Conservation (phyloP, 2,329 filamentous ascomycete species). For the Xylariaceae sp. region DNA sequence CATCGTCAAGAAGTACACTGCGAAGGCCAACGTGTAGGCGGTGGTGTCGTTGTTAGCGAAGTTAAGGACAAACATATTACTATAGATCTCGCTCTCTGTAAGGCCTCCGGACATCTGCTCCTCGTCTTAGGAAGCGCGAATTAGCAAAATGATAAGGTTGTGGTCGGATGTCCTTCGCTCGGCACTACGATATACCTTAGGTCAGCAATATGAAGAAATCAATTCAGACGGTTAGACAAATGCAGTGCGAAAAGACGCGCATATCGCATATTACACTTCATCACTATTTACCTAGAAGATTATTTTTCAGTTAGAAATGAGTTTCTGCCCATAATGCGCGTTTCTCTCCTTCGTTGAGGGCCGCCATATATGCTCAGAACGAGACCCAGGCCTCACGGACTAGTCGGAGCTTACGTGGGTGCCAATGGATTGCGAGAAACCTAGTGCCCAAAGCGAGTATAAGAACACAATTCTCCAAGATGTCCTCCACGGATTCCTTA, state of each 20-base stretch:
- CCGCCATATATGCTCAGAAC: constrained; percentile 41
- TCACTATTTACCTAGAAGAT: too few relatives aligned
- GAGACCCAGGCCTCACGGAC: constrained; percentile 35
- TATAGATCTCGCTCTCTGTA: constrained; percentile 51
- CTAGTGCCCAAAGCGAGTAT: constrained; percentile 39
- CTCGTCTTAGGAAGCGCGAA: constrained; percentile 37
- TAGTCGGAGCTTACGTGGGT: constrained; percentile 26
- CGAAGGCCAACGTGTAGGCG: constrained; percentile 52
- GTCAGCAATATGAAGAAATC: neutral
- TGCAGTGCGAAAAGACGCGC: too few relatives aligned
- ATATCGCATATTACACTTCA: too few relatives aligned
- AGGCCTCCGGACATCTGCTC: constrained; percentile 36
- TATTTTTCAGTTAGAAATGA: too few relatives aligned
- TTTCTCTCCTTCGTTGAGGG: constrained; percentile 42
- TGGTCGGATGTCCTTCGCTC: constrained; percentile 7
- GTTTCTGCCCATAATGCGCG: constrained; percentile 26
- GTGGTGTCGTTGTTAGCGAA: constrained; percentile 59
- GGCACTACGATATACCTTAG: neutral
- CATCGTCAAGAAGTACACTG: constrained; percentile 51
- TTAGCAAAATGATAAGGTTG: constrained; percentile 31
- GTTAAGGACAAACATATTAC: constrained; percentile 34
- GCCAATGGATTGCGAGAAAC: constrained; percentile 35
- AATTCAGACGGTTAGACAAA: neutral
- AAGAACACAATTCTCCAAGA: constrained; percentile 42
- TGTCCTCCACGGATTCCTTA: constrained; percentile 38